Evolutionary conservation across 192 early-diverging fungal species (phyloP).

Genomic region (Umbelopsis ramanniana): DNA sequence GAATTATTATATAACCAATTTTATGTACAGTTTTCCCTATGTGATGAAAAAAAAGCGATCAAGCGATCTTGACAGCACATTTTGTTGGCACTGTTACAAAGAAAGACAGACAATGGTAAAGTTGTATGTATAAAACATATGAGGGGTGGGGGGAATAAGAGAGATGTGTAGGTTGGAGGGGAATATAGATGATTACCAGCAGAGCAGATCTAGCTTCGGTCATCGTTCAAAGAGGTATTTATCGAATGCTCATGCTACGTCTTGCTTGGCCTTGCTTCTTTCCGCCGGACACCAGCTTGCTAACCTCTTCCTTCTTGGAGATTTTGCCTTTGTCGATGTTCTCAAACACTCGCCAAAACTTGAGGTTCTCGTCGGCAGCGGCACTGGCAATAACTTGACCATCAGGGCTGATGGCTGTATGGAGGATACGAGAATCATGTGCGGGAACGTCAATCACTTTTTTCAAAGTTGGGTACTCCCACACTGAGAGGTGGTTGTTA

Average conservation of each 20-base stretch:
- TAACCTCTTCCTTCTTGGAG: constrained; percentile 17
- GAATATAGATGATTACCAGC: neutral
- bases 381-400: constrained; percentile 91
- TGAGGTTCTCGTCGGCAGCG: constrained; percentile 91
- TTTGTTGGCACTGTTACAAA: constrained; percentile 18
- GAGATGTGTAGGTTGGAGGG: neutral
- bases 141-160: neutral
- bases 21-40: constrained; percentile 17
- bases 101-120: neutral
- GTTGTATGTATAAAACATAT: constrained; percentile 2
- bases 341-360: constrained; percentile 95
- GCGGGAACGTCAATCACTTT: constrained; percentile 81
- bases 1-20: neutral
- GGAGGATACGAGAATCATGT: constrained; percentile 87
- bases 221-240: constrained; percentile 13
- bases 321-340: constrained; percentile 18
- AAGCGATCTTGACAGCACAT: constrained; percentile 18
- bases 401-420: constrained; percentile 90
- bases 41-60: constrained; percentile 21
- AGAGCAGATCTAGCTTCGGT: neutral
- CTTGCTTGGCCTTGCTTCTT: constrained; percentile 6
- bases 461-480: constrained; percentile 77
- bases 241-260: constrained; percentile 22
- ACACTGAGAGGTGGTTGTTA: constrained; percentile 83
- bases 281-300: constrained; percentile 8